Evolutionary conservation across 345 rosid genomes (phyloP), one percentile per base, ranked within the genome.

Genomic region (Viola odorata): DNA sequence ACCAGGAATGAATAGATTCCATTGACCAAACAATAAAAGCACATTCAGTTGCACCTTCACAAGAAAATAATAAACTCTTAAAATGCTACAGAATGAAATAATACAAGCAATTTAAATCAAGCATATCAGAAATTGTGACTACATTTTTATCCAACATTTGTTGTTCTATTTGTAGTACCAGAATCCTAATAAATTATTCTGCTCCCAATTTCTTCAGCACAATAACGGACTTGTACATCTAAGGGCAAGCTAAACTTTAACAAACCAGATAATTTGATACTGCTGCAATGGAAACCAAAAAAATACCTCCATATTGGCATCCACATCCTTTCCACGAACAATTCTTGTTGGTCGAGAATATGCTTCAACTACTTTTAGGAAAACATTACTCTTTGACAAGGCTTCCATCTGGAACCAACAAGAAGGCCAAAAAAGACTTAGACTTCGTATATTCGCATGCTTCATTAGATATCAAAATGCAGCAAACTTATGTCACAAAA

Each of bases 291-390:
- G 32, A 23, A 23, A 23, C 32, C 32, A 7, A 10, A 47, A 45
- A 45, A 68, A 41, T 80, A 88, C 98, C 98, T 91, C 84, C 48
- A 73, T 41, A 64, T 75, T 73, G 62, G 73, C 52, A 63, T 80
- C 85, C 39, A 85, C 62, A 62, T 85, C 89, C 87, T 91, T 89
- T 62, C 98, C 98, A 60, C 95, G 88, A 14, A 86, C 84, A 51
- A 91, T 91, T 62, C 96, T 88, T 40, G 96, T 86, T 58, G 98
- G 98, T 69, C 95, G 96, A 56, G 98, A 86, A 76, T 91, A 91
- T 49, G 91, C 91, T 77, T 88, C 92, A 68, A 91, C 85, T 53
- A 91, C 84, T 80, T 79, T 89, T 0, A 83, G 87, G 66, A 89
- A 87, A 14, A 78, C 78, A 55, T 78, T 63, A 12, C 89, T 86